Evolutionary conservation across 169 alveolate species (phyloP).

Genomic region (Cryptosporidium tyzzeri): DNA sequence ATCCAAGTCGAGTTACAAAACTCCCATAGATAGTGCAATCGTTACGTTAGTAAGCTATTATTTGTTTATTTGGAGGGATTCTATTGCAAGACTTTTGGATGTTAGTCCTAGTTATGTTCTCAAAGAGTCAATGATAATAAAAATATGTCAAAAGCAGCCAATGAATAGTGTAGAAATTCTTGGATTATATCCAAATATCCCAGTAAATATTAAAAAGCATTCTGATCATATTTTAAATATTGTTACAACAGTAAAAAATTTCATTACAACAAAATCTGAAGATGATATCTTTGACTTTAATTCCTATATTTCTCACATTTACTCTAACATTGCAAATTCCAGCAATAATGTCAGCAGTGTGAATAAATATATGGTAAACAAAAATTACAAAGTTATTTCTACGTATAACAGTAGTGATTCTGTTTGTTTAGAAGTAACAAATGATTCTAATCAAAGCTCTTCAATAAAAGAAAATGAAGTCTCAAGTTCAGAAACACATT

Average conservation of each 20-base stretch:
- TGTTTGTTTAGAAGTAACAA: too few species aligned
- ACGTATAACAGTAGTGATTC: neutral
- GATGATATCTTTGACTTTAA: conserved; percentile 33
- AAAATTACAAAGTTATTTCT: neutral
- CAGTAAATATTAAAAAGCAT: conserved; percentile 40
- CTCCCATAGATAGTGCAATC: conserved; percentile 32
- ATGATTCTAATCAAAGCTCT: neutral
- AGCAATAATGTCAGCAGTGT: neutral
- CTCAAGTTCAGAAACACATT: neutral
- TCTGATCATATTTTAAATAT: conserved; percentile 25
- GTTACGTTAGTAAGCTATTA: conserved; percentile 1
- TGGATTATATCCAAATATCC: conserved; percentile 15
- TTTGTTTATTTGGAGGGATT: conserved; percentile 53
- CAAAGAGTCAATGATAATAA: conserved; percentile 31
- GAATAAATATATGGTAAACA: neutral
- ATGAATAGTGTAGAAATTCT: conserved; percentile 10
- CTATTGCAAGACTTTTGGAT: conserved; percentile 43
- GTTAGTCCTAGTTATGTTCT: conserved; percentile 46
- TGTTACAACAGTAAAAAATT: conserved; percentile 9
- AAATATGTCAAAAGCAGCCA: conserved; percentile 44
- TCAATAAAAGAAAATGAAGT: neutral
- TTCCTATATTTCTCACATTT: conserved; percentile 57
- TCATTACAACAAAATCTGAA: conserved; percentile 31
- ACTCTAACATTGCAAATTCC: conserved; percentile 16
- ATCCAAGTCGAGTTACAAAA: neutral